Evolutionary conservation across 2,329 filamentous ascomycete genomes (phyloP).

Genomic region (Coleophoma eucalyptorum): DNA sequence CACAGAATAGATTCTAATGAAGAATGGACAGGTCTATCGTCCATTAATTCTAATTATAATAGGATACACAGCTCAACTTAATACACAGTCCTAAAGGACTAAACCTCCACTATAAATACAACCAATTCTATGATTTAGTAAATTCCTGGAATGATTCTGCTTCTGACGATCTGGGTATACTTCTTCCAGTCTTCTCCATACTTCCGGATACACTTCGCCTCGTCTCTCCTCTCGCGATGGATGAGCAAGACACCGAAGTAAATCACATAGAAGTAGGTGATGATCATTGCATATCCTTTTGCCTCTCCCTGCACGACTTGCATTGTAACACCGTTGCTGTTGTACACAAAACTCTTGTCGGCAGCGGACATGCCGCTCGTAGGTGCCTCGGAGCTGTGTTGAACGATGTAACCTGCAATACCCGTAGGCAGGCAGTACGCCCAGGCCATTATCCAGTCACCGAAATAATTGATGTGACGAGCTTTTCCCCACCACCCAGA

Average conservation of each 20-base stretch:
- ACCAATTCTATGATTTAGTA: slow-evolving; percentile 49
- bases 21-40: too few relatives aligned
- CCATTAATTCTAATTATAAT: too few relatives aligned
- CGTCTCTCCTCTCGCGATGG: slow-evolving; percentile 82
- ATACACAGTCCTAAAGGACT: too few relatives aligned
- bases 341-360: slow-evolving; percentile 47
- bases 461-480: slow-evolving; percentile 92
- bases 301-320: slow-evolving; percentile 69
- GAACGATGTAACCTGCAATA: slow-evolving; percentile 74
- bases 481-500: slow-evolving; percentile 93
- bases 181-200: slow-evolving; percentile 88
- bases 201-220: slow-evolving; percentile 86
- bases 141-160: slow-evolving; percentile 77
- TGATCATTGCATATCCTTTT: slow-evolving; percentile 77
- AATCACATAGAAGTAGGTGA: slow-evolving; percentile 92
- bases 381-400: slow-evolving; percentile 43
- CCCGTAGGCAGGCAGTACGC: slow-evolving; percentile 85
- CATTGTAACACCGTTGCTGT: slow-evolving; percentile 51
- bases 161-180: slow-evolving; percentile 78
- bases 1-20: too few relatives aligned
- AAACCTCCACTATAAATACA: too few relatives aligned
- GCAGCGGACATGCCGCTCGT: slow-evolving; percentile 43
- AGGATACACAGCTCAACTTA: too few relatives aligned
- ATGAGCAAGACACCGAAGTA: slow-evolving; percentile 87
- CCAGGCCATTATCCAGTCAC: slow-evolving; percentile 94